These are phyloP conservation scores for Sporisorium sorghi DNA, from an alignment of 1,284 basidiomycete genomes.

Conservation along the genomic window DNA sequence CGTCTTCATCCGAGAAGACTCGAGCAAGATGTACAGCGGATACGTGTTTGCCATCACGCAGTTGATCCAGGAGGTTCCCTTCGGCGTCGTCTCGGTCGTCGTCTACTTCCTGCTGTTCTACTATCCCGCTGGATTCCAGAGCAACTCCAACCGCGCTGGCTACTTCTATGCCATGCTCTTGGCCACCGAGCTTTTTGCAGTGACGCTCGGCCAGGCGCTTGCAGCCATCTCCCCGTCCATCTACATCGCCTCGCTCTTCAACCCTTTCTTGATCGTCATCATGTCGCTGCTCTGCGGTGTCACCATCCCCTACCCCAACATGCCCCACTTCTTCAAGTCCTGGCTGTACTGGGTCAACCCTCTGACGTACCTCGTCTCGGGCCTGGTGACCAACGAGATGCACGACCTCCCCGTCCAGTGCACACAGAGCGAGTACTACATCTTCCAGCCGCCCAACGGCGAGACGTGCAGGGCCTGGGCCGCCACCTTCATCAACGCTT, in stretches of 20 bases:
- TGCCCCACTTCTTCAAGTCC: conserved; percentile 26
- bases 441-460: conserved; percentile 78
- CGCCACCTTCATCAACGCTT: conserved; percentile 70
- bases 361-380: conserved; percentile 33
- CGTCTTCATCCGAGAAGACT: conserved; percentile 39
- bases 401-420: conserved; percentile 80
- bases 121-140: conserved; percentile 34
- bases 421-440: conserved; percentile 74
- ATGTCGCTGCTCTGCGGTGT: conserved; percentile 76
- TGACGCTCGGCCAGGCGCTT: conserved; percentile 78
- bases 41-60: conserved; percentile 33
- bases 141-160: conserved; percentile 21
- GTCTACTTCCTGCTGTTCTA: conserved; percentile 48
- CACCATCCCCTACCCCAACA: conserved; percentile 74
- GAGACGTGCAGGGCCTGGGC: conserved; percentile 77
- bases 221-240: conserved; percentile 79
- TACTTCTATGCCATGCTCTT: conserved; percentile 44
- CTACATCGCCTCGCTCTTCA: conserved; percentile 75
- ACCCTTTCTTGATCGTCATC: conserved; percentile 74
- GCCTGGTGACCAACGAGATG: conserved; percentile 81
- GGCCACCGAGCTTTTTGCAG: conserved; percentile 75
- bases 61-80: conserved; percentile 42
- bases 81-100: conserved; percentile 22
- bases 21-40: conserved; percentile 41
- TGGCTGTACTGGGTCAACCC: conserved; percentile 37